These are phyloP conservation scores for Phellinidium pouzarii DNA, from an alignment of 1,284 basidiomycete genomes.

Conservation along the genomic window DNA sequence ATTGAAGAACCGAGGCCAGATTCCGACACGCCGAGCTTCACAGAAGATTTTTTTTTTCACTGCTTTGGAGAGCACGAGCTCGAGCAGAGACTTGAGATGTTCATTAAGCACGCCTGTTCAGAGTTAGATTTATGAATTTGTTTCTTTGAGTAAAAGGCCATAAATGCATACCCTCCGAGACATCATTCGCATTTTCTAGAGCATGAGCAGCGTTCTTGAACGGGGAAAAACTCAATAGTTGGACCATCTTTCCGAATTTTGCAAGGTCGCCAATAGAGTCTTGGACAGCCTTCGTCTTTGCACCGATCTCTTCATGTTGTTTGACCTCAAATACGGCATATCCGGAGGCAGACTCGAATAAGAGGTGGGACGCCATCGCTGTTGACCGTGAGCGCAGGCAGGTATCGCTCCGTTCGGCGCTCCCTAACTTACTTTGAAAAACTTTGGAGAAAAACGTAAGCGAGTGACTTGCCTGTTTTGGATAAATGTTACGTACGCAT, in stretches of 20 bases:
- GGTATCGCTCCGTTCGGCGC: too few relatives aligned
- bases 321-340: constrained; percentile 93
- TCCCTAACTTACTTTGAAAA: too few relatives aligned
- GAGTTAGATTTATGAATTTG: background rate
- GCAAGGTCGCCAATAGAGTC: constrained; percentile 81
- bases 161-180: constrained; percentile 81
- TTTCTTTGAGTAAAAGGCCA: constrained; percentile 10
- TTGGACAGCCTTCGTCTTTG: constrained; percentile 79
- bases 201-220: constrained; percentile 96
- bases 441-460: too few relatives aligned
- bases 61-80: constrained; percentile 79
- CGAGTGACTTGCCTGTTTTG: too few relatives aligned
- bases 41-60: constrained; percentile 79
- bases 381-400: background rate
- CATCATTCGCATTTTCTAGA: constrained; percentile 92
- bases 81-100: constrained; percentile 80
- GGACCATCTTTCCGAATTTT: constrained; percentile 94
- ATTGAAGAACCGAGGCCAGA: constrained; percentile 75
- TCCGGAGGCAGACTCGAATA: constrained; percentile 94
- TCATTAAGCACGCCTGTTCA: constrained; percentile 82
- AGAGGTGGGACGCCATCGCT: constrained; percentile 75
- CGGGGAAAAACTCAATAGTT: constrained; percentile 87
- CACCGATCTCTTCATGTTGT: constrained; percentile 85
- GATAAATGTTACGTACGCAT: too few relatives aligned
- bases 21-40: constrained; percentile 84